Evolutionary conservation across 2,329 filamentous ascomycete species (phyloP), one percentile per base, ranked within the genome.

Genomic region (Nemania diffusa): DNA sequence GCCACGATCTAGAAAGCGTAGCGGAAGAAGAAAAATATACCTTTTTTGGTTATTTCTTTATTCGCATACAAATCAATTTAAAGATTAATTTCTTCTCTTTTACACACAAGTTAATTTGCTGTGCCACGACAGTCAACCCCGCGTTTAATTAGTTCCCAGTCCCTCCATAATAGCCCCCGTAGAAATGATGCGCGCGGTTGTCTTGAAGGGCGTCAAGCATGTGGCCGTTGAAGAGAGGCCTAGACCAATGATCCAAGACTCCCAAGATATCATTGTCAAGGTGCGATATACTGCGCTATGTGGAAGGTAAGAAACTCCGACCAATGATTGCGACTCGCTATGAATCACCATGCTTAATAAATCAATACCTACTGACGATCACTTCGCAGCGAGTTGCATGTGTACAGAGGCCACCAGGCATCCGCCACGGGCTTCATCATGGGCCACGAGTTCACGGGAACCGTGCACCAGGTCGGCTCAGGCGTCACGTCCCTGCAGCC

Each of bases 401-500:
- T 70, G 1, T 70, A 64, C 46, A 53, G 68, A 17, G 68, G 68
- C n/a, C 59, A 69, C 40, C 65, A 70, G 48, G 29, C 62, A 6
- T 70, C 65, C 5, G 62, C 65, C n/a, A 44, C 68, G 2, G 66
- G 63, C 2, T 69, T 70, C 57, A 59, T 70, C 26, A 70, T 70
- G 68, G 68, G 68, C 24, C 68, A 70, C 22, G 68, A 70, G 46
- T 70, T 70, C 68, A 69, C 66, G 17, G 68, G 68, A 1, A 62
- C 52, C 9, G 66, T 70, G 0, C 27, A 61, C 7, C 17, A 64
- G 20, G 27, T 64, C n/a, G 68, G 68, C 20, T 50, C 65, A 6
- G 15, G 22, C 22, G 66, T 70, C 3, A 29, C 17, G 22, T 55
- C 68, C 0, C 34, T 70, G 52, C 34, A 62, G 32, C 56, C 46